A percentile compares a stretch with the other conserved stretches of the same genome.
Evolutionary conservation across 768 basidiomycete species (phyloP).

Genomic region (Suillus subaureus): DNA sequence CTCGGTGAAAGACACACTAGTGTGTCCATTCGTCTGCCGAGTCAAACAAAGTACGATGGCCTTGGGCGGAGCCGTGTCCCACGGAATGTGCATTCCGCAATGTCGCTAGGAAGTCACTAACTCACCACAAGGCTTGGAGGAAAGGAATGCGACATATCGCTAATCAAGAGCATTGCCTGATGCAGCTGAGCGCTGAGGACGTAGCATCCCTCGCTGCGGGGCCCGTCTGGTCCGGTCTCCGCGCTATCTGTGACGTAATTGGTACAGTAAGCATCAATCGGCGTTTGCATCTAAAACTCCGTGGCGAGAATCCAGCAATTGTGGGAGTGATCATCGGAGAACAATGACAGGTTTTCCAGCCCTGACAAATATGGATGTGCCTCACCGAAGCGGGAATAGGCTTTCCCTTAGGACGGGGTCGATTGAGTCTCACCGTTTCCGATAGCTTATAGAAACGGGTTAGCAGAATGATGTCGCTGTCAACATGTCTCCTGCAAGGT

Average conservation of each 20-base stretch:
- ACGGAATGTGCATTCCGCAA: background rate
- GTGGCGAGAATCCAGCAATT: background rate
- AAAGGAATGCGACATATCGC: background rate
- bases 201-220: background rate
- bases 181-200: background rate
- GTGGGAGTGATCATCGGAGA: background rate
- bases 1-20: background rate
- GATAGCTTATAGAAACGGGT: conserved; percentile 31
- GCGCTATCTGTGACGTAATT: background rate
- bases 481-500: conserved; percentile 53
- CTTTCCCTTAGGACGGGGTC: conserved; percentile 46
- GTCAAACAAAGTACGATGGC: background rate
- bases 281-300: background rate
- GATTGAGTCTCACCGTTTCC: conserved; percentile 43
- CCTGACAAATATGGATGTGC: conserved; percentile 25
- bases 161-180: background rate
- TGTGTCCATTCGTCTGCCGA: background rate
- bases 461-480: conserved; percentile 50
- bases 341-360: conserved; percentile 7
- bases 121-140: background rate
- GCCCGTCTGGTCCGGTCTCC: background rate
- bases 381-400: conserved; percentile 35
- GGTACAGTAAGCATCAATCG: background rate
- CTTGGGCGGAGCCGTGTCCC: background rate
- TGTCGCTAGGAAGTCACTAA: background rate